Evolutionary conservation across 2,329 filamentous ascomycete genomes (phyloP), one percentile per base, ranked within the genome.

Genomic region (Geosmithia flava): DNA sequence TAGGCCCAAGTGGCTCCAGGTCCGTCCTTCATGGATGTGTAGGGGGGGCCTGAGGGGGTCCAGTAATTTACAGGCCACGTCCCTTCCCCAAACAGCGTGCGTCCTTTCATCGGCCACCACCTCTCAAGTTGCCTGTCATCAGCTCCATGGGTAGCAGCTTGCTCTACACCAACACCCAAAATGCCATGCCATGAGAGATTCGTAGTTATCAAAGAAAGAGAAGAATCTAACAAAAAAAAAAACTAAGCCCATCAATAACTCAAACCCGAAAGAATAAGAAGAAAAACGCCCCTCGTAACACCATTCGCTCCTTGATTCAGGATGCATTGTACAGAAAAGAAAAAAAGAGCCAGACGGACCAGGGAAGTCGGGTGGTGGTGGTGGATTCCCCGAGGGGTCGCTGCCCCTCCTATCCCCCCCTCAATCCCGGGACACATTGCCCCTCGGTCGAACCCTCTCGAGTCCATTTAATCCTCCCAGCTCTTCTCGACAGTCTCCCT

Each of bases 401-500:
- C 11, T 37, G 33, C 40, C n/a, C 7, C 10, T 42, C 13, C 8
- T 19, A 42, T 6, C 40, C 33, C 11, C 33, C 33, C 33, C 11
- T 13, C 33, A 7, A 4, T 19, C 3, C n/a, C 40, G 7, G 20
- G 40, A 19, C n/a, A 39, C 23, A 27, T 27, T 4, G 8, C 40
- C n/a, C 40, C 40, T 42, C 40, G n/a, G 13, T n/a, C n/a, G n/a
- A 16, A n/a, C n/a, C n/a, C n/a, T n/a, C n/a, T 19, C n/a, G 23
- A 27, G 20, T 16, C n/a, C 6, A 19, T 10, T 46, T 63, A 95
- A 60, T 96, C 91, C 54, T 97, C 93, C 93, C 93, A 98, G 71
- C 91, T 97, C 79, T 96, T 97, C 74, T 98, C 93, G 16, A 98
- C 93, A 0, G 91, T 96, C 71, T 97, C 93, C 45, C 89, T 76